Conservation (phyloP, 2,329 filamentous ascomycete genomes). For the Davidsoniella virescens region DNA sequence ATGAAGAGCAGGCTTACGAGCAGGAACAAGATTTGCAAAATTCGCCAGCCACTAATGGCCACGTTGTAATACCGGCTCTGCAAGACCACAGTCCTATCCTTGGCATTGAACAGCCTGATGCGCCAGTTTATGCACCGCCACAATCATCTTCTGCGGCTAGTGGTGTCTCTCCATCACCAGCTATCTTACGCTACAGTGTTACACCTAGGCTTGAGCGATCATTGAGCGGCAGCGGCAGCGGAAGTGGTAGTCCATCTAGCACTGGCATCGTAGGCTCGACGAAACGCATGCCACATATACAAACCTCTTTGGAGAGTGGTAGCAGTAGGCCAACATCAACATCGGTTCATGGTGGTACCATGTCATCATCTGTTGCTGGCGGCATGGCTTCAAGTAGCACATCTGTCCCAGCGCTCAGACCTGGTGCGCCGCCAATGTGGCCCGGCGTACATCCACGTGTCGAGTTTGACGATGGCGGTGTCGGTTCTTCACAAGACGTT, state of each 20-base stretch:
- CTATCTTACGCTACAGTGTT: too few species aligned
- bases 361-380: neutral
- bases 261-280: neutral
- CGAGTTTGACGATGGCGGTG: neutral
- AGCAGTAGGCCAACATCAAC: too few species aligned
- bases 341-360: neutral
- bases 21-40: neutral
- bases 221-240: neutral
- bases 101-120: too few species aligned
- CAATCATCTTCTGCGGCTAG: too few species aligned
- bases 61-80: too few species aligned
- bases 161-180: too few species aligned
- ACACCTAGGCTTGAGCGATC: neutral
- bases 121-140: too few species aligned
- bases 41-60: too few species aligned
- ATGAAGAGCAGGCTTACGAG: constrained; percentile 34
- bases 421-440: constrained; percentile 10
- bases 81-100: too few species aligned
- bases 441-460: constrained; percentile 12
- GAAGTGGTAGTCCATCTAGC: neutral
- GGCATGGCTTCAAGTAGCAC: neutral
- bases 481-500: constrained; percentile 21
- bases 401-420: neutral
- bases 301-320: too few species aligned
- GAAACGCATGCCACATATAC: too few species aligned